phyloP scores from a whole-genome alignment of 148 eudicot species.

The Fagopyrum esculentum region DNA sequence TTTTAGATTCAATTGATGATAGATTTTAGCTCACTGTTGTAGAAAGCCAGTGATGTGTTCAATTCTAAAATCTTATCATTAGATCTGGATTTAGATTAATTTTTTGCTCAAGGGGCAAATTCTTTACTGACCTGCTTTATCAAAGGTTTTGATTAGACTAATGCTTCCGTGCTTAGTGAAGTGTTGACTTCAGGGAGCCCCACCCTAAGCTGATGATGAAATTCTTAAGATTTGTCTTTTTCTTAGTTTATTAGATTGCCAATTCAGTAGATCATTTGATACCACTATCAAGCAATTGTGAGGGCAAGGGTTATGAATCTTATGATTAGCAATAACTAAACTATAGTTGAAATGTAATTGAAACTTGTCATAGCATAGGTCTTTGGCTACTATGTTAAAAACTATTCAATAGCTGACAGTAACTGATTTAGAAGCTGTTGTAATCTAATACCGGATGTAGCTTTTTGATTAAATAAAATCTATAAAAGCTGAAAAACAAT shows the following conservation, averaged over 20 bases:
- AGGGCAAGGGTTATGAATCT: background rate
- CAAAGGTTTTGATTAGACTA: background rate
- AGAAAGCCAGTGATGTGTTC: background rate
- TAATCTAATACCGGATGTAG: no score
- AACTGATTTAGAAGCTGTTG: background rate
- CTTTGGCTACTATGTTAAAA: background rate
- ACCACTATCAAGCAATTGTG: background rate
- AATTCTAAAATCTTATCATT: background rate
- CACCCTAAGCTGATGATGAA: background rate
- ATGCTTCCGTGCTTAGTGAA: background rate
- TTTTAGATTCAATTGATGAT: background rate
- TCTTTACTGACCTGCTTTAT: background rate
- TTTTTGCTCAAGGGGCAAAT: background rate
- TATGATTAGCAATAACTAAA: background rate
- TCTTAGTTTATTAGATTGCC: background rate
- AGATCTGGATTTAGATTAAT: background rate
- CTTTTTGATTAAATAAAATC: no score
- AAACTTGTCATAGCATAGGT: background rate
- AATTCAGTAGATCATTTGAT: background rate
- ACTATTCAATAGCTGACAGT: background rate
- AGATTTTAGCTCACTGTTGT: background rate
- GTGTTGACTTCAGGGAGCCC: background rate
- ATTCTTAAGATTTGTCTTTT: background rate
- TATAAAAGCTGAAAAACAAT: no score
- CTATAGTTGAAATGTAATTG: background rate